phyloP scores from a whole-genome alignment of 2,329 filamentous ascomycete genomes.

The Alternaria arborescens region DNA sequence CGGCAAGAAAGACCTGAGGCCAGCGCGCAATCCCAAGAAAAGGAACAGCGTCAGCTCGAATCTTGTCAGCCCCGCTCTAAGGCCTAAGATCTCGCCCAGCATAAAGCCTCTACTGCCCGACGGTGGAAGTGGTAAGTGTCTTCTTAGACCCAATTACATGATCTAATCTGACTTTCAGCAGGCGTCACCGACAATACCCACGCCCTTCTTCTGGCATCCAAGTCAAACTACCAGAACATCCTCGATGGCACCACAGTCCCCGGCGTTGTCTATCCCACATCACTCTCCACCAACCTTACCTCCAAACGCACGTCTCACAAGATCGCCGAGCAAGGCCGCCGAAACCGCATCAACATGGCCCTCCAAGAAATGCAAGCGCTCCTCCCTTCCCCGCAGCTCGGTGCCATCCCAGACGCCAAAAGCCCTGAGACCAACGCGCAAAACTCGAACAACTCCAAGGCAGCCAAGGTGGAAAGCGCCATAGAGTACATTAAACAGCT shows the following conservation, averaged over 20 bases:
- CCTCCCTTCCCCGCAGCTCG: conserved; percentile 67
- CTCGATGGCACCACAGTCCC: conserved; percentile 91
- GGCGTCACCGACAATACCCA: conserved; percentile 66
- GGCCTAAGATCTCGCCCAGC: conserved; percentile 89
- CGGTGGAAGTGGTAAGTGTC: conserved; percentile 60
- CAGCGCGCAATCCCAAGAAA: conserved; percentile 48
- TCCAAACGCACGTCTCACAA: conserved; percentile 98
- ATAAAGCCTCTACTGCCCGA: conserved; percentile 90
- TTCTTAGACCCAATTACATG: background rate
- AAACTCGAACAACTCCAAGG: conserved; percentile 73
- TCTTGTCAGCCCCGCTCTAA: conserved; percentile 84
- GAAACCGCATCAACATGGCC: conserved; percentile 94
- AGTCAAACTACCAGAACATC: conserved; percentile 98
- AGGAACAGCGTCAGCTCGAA: conserved; percentile 66
- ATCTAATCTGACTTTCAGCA: conserved; percentile 31
- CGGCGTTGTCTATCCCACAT: conserved; percentile 88
- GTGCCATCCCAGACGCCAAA: conserved; percentile 37
- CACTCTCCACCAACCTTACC: conserved; percentile 90
- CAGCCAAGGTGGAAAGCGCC: conserved; percentile 95
- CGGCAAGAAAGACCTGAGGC: conserved; percentile 45
- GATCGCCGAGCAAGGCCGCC: conserved; percentile 92
- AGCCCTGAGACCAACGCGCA: conserved; percentile 50
- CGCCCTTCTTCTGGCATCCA: conserved; percentile 83
- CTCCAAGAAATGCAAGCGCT: conserved; percentile 89
- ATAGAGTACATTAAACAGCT: conserved; percentile 93